phyloP scores from a whole-genome alignment of 2,329 filamentous ascomycete species.

The Fusarium staphyleae region DNA sequence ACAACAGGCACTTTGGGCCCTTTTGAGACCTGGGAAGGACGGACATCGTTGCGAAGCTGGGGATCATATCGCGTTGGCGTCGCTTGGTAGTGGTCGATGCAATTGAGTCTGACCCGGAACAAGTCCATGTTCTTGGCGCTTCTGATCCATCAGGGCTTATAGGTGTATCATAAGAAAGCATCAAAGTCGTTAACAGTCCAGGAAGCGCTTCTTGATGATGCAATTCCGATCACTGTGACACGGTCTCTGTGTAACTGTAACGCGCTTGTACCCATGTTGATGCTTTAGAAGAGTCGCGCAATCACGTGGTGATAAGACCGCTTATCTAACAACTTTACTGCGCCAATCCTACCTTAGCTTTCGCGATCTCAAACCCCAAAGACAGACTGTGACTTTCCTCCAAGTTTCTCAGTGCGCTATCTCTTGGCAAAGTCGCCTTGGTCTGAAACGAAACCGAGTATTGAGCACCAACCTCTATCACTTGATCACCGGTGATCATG shows the following conservation, averaged over 20 bases:
- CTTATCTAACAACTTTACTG: conserved; percentile 25
- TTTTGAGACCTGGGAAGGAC: conserved; percentile 63
- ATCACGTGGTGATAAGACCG: conserved; percentile 32
- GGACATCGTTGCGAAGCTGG: conserved; percentile 71
- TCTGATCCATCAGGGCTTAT: conserved; percentile 31
- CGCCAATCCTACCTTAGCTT: neutral
- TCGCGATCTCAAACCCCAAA: conserved; percentile 2
- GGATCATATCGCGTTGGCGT: conserved; percentile 82
- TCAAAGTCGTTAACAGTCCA: neutral
- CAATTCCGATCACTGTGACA: conserved; percentile 4
- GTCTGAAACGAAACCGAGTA: no score
- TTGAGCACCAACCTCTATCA: no score
- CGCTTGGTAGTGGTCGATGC: conserved; percentile 92
- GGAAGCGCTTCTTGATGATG: neutral
- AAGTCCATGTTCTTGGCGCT: conserved; percentile 57
- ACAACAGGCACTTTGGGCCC: conserved; percentile 83
- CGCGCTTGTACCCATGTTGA: conserved; percentile 17
- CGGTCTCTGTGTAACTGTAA: conserved; percentile 8
- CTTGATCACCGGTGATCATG: neutral
- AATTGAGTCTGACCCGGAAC: conserved; percentile 93
- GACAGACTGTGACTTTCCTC: neutral
- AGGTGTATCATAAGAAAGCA: neutral
- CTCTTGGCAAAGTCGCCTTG: no score
- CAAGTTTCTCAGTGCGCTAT: neutral
- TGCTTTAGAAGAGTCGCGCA: neutral